Evolutionary conservation across 2,329 filamentous ascomycete genomes (phyloP).

Genomic region (Curvularia lunata): DNA sequence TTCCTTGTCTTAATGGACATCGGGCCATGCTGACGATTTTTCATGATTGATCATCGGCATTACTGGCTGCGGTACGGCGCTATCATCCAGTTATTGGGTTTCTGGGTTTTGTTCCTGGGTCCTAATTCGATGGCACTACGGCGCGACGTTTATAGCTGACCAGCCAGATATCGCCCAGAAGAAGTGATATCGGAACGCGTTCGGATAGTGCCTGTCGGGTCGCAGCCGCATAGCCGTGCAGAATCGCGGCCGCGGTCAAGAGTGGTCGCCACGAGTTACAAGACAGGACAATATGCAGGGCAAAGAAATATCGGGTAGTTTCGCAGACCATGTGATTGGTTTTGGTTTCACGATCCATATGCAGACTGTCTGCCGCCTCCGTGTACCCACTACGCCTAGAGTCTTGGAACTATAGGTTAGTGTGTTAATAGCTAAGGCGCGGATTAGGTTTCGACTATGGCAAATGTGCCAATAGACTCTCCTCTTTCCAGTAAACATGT

Average conservation of each 20-base stretch:
- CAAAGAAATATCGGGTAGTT: conserved; percentile 8
- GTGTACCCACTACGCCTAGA: conserved; percentile 5
- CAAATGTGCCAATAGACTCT: background rate
- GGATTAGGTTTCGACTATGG: conserved; percentile 3
- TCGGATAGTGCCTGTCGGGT: background rate
- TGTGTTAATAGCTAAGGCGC: background rate
- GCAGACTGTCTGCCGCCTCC: background rate
- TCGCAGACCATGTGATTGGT: conserved; percentile 10
- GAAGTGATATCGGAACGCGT: conserved; percentile 10
- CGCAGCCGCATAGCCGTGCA: conserved; percentile 4
- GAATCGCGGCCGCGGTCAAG: conserved; percentile 15
- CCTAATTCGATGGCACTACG: background rate
- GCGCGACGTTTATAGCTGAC: background rate
- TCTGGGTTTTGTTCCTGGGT: background rate
- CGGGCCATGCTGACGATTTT: background rate
- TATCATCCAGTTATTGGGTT: background rate
- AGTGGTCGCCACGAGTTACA: conserved; percentile 5
- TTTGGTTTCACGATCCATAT: background rate
- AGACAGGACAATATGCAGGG: conserved; percentile 13
- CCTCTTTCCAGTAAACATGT: background rate
- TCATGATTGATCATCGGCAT: background rate
- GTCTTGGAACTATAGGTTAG: background rate
- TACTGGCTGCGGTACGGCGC: no score
- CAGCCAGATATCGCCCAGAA: conserved; percentile 15
- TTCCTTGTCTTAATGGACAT: background rate